Base-by-base conservation (phyloP, 768 basidiomycete species). In the Termitomyces sp. region DNA sequence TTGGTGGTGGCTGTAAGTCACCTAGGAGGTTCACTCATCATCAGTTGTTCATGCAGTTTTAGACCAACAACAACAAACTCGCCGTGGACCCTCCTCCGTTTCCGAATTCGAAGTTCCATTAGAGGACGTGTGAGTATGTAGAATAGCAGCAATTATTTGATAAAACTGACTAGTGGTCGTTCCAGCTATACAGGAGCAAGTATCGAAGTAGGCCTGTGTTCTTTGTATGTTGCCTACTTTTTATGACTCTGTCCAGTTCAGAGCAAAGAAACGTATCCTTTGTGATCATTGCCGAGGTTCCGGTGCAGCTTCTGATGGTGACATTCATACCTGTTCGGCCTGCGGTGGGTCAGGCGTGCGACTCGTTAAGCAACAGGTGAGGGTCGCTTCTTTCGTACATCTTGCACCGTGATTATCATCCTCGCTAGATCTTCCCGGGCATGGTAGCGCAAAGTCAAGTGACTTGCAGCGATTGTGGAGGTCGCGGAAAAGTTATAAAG, bases 251-350 rank as follows among this genome's bases (percentile, higher is more conserved):
- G 21, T 3, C 57, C 62, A 98, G 94, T 96, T 99, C 72, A 88
- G 90, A 76, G 80, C 98, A 68, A 89, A 86, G 70, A 95, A 96
- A 68, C 84, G 86, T 52, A 84, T 96, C 35, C 85, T 99, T 17
- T 99, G 97, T 66, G 94, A 98, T 70, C 91, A 97, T 68, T 99
- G 97, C 73, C 87, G 94, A 66, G 97, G 97, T 23, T 85, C 92
- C 0, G 97, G 97, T 23, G 97, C 97, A 0, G 89, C 93, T 1
- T 90, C 92, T 0, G 91, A 93, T 57, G 71, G 80, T 7, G 91
- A 97, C 66, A 90, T 97, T 47, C 90, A 93, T 64, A 80, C 82
- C n/a, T 99, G 97, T 68, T 69, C 82, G 3, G 81, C 81, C 11
- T 99, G 97, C 67, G 80, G 83, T 52, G 97, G 97, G 19, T 76